These are phyloP conservation scores for Allomyces javanicus DNA, from an alignment of 192 early-diverging fungal species.

Conservation along the genomic window DNA sequence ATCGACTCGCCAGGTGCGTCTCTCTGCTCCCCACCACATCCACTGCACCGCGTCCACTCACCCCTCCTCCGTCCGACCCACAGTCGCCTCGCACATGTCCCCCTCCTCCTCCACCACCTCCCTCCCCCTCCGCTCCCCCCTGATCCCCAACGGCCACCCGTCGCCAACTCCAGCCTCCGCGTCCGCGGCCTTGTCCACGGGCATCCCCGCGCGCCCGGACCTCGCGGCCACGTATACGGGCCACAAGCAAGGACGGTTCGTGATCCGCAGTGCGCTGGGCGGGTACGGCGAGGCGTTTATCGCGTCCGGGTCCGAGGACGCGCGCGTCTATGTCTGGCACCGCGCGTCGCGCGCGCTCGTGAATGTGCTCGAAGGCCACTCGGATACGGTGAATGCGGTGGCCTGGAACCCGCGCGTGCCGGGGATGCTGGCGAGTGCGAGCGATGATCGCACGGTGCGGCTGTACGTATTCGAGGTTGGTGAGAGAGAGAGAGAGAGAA, in stretches of 20 bases:
- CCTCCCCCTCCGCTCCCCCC: too few relatives aligned
- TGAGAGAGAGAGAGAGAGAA: too few relatives aligned
- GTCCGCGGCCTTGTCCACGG: too few relatives aligned
- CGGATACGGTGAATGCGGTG: constrained; percentile 5
- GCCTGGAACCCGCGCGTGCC: not conserved
- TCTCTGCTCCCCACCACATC: too few relatives aligned
- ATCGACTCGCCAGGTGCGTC: too few relatives aligned
- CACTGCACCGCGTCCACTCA: too few relatives aligned
- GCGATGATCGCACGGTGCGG: not conserved
- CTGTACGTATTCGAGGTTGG: not conserved
- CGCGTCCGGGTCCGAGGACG: constrained; percentile 5
- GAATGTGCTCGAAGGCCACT: constrained; percentile 2
- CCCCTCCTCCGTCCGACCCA: too few relatives aligned
- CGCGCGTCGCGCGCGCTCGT: constrained; percentile 5
- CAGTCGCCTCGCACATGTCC: too few relatives aligned
- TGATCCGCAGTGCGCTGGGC: constrained; percentile 7
- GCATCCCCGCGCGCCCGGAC: too few relatives aligned
- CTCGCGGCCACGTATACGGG: not conserved
- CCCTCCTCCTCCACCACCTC: too few relatives aligned
- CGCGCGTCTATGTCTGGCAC: constrained; percentile 6
- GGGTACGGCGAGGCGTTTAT: constrained; percentile 3
- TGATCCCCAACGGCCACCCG: too few relatives aligned
- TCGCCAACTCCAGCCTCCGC: too few relatives aligned
- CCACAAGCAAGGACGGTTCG: constrained; percentile 3
- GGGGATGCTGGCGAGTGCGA: not conserved